A percentile compares a stretch with the other conserved stretches of the same genome.
Conservation (phyloP, 2,329 filamentous ascomycete species). For the Rutstroemia sp. region DNA sequence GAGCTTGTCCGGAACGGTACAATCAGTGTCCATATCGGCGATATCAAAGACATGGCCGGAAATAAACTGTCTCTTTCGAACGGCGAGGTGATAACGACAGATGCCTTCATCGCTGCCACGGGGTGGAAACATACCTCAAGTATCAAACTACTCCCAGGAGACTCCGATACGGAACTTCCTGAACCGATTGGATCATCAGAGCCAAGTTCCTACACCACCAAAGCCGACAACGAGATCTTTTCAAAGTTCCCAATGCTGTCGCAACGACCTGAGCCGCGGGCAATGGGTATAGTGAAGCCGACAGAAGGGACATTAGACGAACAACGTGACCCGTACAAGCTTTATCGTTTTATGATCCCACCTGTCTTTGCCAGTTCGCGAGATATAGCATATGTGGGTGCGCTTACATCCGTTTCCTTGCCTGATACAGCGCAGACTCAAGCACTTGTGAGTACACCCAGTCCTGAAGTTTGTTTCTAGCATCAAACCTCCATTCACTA, state of each 20-base stretch:
- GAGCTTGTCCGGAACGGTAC: slow-evolving; percentile 46
- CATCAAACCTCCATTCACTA: too few species aligned
- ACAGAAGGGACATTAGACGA: neutral
- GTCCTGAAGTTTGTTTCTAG: too few species aligned
- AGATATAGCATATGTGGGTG: slow-evolving; percentile 41
- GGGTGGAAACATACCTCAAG: slow-evolving; percentile 50
- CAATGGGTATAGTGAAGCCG: slow-evolving; percentile 27
- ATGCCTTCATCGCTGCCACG: slow-evolving; percentile 48
- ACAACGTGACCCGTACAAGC: slow-evolving; percentile 30
- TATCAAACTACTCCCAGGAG: slow-evolving; percentile 45
- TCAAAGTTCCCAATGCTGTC: slow-evolving; percentile 44
- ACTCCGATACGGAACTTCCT: slow-evolving; percentile 42
- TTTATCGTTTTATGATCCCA: slow-evolving; percentile 42
- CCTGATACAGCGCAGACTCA: slow-evolving; percentile 39
- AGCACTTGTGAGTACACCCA: slow-evolving; percentile 33
- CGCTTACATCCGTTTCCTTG: slow-evolving; percentile 37
- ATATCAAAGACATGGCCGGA: slow-evolving; percentile 40
- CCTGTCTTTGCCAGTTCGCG: slow-evolving; percentile 33
- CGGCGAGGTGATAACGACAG: slow-evolving; percentile 39
- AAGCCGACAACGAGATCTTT: slow-evolving; percentile 47
- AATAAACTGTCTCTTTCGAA: slow-evolving; percentile 44
- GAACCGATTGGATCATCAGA: slow-evolving; percentile 31
- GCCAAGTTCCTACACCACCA: slow-evolving; percentile 31
- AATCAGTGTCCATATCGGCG: slow-evolving; percentile 45
- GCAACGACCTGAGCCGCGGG: slow-evolving; percentile 43